Evolutionary conservation across 2,329 filamentous ascomycete genomes (phyloP).

Genomic region (Hypoxylon sp.): DNA sequence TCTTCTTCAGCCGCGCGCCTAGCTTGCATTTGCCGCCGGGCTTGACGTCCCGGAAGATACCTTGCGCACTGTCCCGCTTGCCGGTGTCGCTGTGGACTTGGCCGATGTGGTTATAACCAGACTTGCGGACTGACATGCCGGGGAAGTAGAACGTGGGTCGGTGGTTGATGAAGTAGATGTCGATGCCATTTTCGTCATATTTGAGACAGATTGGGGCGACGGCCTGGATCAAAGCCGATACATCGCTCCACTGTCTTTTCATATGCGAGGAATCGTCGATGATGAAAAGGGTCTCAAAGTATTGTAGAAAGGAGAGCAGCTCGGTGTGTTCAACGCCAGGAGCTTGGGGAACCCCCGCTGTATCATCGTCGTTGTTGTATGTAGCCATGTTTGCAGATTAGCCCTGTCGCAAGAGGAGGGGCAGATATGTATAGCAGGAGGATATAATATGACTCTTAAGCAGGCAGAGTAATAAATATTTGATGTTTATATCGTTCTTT

Average conservation of each 20-base stretch:
- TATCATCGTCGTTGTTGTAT: constrained; percentile 46
- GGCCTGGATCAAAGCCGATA: constrained; percentile 45
- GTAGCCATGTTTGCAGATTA: constrained; percentile 33
- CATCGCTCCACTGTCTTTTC: constrained; percentile 48
- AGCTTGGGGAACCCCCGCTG: constrained; percentile 44
- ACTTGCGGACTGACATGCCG: constrained; percentile 49
- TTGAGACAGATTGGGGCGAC: constrained; percentile 45
- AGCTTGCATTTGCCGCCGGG: constrained; percentile 51
- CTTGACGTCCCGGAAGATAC: constrained; percentile 48
- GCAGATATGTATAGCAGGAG: constrained; percentile 1
- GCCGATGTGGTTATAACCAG: constrained; percentile 50
- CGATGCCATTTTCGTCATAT: constrained; percentile 50
- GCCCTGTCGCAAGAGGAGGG: background rate
- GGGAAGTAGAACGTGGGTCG: constrained; percentile 46
- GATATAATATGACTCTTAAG: background rate
- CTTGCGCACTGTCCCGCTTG: constrained; percentile 48
- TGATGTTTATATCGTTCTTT: constrained; percentile 5
- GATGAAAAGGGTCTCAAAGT: constrained; percentile 47
- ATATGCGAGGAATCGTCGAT: constrained; percentile 48
- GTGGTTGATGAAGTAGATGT: constrained; percentile 49
- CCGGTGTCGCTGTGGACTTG: constrained; percentile 46
- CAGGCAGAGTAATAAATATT: constrained; percentile 4
- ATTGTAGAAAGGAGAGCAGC: constrained; percentile 45
- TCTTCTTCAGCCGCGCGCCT: constrained; percentile 49
- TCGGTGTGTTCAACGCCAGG: constrained; percentile 42